Base-by-base conservation (phyloP, 805 yeast genomes). In the Cyberlindnera lachancei region DNA sequence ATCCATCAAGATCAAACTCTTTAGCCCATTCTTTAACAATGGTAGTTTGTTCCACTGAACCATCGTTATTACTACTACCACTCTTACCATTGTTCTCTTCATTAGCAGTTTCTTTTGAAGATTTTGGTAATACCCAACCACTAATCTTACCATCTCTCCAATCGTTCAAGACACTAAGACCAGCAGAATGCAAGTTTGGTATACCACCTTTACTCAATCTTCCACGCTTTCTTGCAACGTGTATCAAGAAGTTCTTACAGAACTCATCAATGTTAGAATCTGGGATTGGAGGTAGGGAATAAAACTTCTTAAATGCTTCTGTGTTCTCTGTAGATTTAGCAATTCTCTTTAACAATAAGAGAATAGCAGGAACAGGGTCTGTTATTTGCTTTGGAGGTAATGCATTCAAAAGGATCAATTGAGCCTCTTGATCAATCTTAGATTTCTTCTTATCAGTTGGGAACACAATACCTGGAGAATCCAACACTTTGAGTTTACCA, bases 401-500 rank as follows among this genome's bases (percentile, higher is more conserved):
- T 6, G 96, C 96, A 44, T 86, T 86, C 42, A 92, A 64, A 37
- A 92, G 68, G 6, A 92, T 84, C 41, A 92, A 67, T 50, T 90
- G 84, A n/a, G 97, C 94, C 51, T 81, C 83, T 55, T 79, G 85
- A 42, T 79, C 83, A 16, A 63, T 56, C 50, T 70, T 77, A 37
- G 64, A 57, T 42, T 63, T 63, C 46, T 66, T 70, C 45, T 66
- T 68, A 44, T 73, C 80, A 28, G 58, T 55, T 31, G 97, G 97
- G 75, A 92, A 90, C 25, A 92, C 96, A 40, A 90, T 92, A 54
- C 98, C 98, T 32, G 98, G 98, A 34, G 96, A 85, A 59, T 90
- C 98, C 52, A 90, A 68, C 43, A 90, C 70, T 58, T 82, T 85
- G 47, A 90, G 70, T 58, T 87, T 87, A 53, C 78, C 81, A 58